Base-by-base conservation (phyloP, 2,329 filamentous ascomycete species). In the Microcera coccophila region DNA sequence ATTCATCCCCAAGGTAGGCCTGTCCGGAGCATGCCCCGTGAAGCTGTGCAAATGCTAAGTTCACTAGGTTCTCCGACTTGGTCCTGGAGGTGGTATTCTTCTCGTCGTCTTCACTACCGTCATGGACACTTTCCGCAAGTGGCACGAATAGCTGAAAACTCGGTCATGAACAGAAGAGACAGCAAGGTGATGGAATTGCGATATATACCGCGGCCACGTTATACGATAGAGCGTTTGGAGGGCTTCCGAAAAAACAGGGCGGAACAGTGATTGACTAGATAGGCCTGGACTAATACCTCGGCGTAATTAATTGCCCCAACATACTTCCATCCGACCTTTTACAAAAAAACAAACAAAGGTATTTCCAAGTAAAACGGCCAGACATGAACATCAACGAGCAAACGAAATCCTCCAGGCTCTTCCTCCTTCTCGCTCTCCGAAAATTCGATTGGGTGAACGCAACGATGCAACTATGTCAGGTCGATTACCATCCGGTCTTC, bases 1-100 rank as follows among this genome's bases (percentile, higher is more conserved):
- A 14, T 98, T 98, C 78, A 62, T 93, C 50, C 93, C 93, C 55
- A 98, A 98, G 80, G 93, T 96, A 75, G 87, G 70, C 65, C 19
- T 3, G 15, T 9, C 2, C 2, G 9, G 14, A 28, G 1, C n/a
- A 3, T 16, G 9, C 12, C n/a, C 17, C 38, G 26, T 21, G 4
- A 21, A n/a, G n/a, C n/a, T n/a, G n/a, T n/a, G n/a, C n/a, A 21
- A 17, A 15, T 22, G 22, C 7, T 35, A 22, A 19, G 43, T 49
- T 15, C 12, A 12, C 12, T 34, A 68, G 66, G 66, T 71, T n/a
- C 62, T 69, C 35, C 66, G 67, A 70, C 69, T 79, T 28, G 76
- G 75, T 18, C 76, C 75, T 28, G 72, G 73, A 61, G 76, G 77
- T 55, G 77, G 76, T 68, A 85, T 94, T 57, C 73, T 94, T 45